These are phyloP conservation scores for Parmelia sp. DNA, from an alignment of 495 filamentous ascomycete genomes.

Conservation along the genomic window DNA sequence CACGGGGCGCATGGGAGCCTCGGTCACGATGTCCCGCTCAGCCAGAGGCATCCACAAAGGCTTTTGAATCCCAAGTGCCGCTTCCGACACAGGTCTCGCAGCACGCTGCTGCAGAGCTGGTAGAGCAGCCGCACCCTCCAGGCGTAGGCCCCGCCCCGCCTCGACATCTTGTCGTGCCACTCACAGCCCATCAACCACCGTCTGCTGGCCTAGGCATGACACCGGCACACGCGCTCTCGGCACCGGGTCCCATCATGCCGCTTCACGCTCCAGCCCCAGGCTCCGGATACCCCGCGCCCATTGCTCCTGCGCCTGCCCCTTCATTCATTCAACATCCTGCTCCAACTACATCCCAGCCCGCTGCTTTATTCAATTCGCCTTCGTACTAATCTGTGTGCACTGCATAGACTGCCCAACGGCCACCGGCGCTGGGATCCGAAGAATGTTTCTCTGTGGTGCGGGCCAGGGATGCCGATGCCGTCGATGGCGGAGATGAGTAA, in stretches of 20 bases:
- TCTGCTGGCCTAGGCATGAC: neutral
- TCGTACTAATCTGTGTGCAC: neutral
- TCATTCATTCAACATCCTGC: neutral
- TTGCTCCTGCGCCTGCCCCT: neutral
- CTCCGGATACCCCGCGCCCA: neutral
- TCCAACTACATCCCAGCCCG: neutral
- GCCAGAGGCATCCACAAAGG: neutral
- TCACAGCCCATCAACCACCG: neutral
- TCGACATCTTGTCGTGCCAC: neutral
- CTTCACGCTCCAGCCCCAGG: neutral
- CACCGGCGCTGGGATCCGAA: constrained; percentile 1
- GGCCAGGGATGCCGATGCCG: neutral
- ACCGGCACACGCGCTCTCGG: neutral
- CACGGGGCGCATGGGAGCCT: neutral
- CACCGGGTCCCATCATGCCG: neutral
- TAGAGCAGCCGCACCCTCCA: neutral
- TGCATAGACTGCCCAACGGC: neutral
- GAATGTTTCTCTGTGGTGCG: neutral
- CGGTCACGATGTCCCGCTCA: neutral
- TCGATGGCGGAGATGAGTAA: constrained; percentile 3
- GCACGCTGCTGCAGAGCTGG: neutral
- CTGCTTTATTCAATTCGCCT: neutral
- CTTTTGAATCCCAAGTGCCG: neutral
- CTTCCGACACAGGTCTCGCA: neutral
- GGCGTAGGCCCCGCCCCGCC: neutral